Percentiles rank a stretch among this genome's conserved stretches.
These are phyloP conservation scores for Aristolochia fimbriata DNA, from an alignment of 164 flowering plant species.

Conservation along the genomic window DNA sequence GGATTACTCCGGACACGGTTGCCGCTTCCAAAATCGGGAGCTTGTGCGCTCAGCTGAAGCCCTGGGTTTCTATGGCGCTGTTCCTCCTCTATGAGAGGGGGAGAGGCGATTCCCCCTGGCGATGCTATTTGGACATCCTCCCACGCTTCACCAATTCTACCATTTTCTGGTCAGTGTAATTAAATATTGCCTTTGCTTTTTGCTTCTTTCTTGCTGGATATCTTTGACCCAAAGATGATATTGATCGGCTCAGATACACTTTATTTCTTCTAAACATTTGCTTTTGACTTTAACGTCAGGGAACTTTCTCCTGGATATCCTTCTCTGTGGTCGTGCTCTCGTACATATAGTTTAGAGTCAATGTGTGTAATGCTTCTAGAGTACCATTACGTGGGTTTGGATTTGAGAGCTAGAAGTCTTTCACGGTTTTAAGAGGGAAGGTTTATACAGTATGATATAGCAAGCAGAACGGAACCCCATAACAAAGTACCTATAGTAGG, in stretches of 20 bases:
- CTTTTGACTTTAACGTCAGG: neutral
- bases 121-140: constrained; percentile 55
- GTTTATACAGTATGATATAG: no score
- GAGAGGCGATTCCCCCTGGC: constrained; percentile 49
- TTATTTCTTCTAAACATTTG: no score
- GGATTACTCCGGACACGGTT: constrained; percentile 81
- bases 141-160: constrained; percentile 65
- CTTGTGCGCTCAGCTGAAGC: constrained; percentile 65
- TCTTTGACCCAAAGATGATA: no score
- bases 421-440: no score
- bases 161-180: constrained; percentile 42
- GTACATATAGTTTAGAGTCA: no score
- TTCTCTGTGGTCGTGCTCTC: no score
- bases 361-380: no score
- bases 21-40: constrained; percentile 71
- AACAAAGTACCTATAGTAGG: no score
- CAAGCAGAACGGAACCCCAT: no score
- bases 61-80: constrained; percentile 83
- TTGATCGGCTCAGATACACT: no score
- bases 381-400: no score
- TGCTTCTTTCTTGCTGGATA: neutral
- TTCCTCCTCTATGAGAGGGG: constrained; percentile 68
- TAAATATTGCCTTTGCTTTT: neutral
- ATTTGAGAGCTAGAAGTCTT: no score
- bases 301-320: neutral